phyloP scores from a whole-genome alignment of 345 rosid species.

The Pistacia integerrima region DNA sequence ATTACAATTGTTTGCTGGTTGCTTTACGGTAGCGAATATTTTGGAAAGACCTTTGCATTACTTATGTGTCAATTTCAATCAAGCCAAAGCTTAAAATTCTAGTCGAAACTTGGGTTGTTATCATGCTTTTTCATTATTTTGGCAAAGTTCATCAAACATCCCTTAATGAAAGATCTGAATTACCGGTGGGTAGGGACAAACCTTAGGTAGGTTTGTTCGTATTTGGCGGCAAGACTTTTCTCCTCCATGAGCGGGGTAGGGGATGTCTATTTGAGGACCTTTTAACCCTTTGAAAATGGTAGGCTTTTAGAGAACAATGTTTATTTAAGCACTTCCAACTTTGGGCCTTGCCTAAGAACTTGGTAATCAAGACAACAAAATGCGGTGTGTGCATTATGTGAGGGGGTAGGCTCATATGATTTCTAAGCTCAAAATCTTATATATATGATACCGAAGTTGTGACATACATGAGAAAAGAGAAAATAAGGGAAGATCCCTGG shows the following conservation, averaged over 20 bases:
- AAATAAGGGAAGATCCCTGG: neutral
- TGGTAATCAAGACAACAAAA: too few species aligned
- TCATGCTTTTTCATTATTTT: too few species aligned
- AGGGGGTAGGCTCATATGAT: too few species aligned
- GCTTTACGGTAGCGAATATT: neutral
- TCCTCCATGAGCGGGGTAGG: too few species aligned
- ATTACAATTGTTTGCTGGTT: neutral
- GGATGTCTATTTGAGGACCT: neutral
- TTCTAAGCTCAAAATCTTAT: neutral
- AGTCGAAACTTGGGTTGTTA: too few species aligned
- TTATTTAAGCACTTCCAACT: neutral
- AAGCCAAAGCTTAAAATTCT: too few species aligned
- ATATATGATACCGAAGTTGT: neutral
- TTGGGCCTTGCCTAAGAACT: neutral
- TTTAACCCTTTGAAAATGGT: neutral
- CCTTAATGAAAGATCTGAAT: neutral
- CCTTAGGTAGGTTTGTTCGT: neutral
- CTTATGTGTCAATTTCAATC: too few species aligned
- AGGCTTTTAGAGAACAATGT: neutral
- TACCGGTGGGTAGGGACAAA: neutral
- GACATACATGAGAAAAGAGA: neutral
- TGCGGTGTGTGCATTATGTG: too few species aligned
- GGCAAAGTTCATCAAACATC: too few species aligned
- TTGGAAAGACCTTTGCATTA: too few species aligned
- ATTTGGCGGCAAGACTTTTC: neutral